Base-by-base conservation (phyloP, 2,329 filamentous ascomycete genomes). In the Elsinoe ampelina region DNA sequence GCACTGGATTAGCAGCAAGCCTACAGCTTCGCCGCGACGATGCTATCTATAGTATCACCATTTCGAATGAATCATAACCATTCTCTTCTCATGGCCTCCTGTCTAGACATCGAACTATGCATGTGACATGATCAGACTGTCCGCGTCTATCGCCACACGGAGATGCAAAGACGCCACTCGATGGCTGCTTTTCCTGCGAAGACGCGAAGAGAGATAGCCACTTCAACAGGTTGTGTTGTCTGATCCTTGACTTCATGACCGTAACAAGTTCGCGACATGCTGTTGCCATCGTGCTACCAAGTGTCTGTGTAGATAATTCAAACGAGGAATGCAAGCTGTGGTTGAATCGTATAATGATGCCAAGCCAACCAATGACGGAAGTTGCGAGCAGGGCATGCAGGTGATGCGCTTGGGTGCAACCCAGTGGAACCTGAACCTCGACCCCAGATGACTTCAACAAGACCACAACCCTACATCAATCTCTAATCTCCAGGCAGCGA, bases 171-270 rank as follows among this genome's bases (percentile, higher is more conserved):
- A 41, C 30, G 51, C 35, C 32, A 10, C 42, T 58, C 60, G 45
- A 64, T 63, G 59, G 58, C 61, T 41, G 59, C 57, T 48, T 57
- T 59, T 64, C 59, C 62, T 59, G 62, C 59, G 59, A 61, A 59
- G 41, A 41, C 62, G 67, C 66, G 65, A 43, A 68, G 61, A 68
- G 57, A 43, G 42, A 62, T 55, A 51, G 57, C 59, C 58, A 57
- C 59, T 61, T 61, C 67, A 69, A 69, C 67, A 64, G 63, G 66
- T 68, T 61, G 61, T 57, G 58, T 59, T 57, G 61, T 61, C 59
- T 52, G 43, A 22, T 54, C 57, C 34, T 58, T 68, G 64, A 58
- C 56, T 48, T 58, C 57, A 58, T 59, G 66, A 68, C 64, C 63
- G 67, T 68, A 68, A 68, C 65, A 65, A 54, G 61, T 59, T 50